A percentile compares a stretch with the other conserved stretches of the same genome.
Conservation (phyloP, 2,329 filamentous ascomycete species). For the Fusarium sp. region DNA sequence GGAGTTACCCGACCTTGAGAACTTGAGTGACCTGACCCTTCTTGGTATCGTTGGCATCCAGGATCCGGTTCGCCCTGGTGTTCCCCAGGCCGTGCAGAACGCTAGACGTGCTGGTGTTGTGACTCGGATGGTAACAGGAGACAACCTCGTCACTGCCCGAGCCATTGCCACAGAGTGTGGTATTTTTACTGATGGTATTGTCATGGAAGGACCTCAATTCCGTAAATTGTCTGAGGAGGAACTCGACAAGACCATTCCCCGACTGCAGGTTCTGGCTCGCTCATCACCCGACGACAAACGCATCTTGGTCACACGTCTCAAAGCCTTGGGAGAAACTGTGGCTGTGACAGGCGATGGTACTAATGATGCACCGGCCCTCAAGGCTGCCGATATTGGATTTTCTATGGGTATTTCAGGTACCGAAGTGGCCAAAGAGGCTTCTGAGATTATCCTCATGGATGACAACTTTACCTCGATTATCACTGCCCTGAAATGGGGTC, state of each 20-base stretch:
- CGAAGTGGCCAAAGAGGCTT: constrained; percentile 88
- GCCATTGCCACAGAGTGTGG: constrained; percentile 85
- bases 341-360: constrained; percentile 88
- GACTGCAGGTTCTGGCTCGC: constrained; percentile 78
- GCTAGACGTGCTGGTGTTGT: constrained; percentile 84
- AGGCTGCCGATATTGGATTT: constrained; percentile 86
- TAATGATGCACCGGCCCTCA: constrained; percentile 86
- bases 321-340: constrained; percentile 81
- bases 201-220: constrained; percentile 86
- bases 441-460: constrained; percentile 88
- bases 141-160: constrained; percentile 84
- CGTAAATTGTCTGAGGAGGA: constrained; percentile 77
- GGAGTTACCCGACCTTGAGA: constrained; percentile 67
- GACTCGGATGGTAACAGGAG: constrained; percentile 88
- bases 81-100: constrained; percentile 77
- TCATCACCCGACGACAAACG: constrained; percentile 85
- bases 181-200: constrained; percentile 78
- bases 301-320: constrained; percentile 78
- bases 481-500: constrained; percentile 85
- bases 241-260: constrained; percentile 77
- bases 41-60: constrained; percentile 82
- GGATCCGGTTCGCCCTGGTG: constrained; percentile 82
- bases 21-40: constrained; percentile 71
- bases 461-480: constrained; percentile 90
- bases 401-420: constrained; percentile 89